These are phyloP conservation scores for Backusella circina DNA, from an alignment of 192 early-diverging fungal genomes.

Conservation along the genomic window DNA sequence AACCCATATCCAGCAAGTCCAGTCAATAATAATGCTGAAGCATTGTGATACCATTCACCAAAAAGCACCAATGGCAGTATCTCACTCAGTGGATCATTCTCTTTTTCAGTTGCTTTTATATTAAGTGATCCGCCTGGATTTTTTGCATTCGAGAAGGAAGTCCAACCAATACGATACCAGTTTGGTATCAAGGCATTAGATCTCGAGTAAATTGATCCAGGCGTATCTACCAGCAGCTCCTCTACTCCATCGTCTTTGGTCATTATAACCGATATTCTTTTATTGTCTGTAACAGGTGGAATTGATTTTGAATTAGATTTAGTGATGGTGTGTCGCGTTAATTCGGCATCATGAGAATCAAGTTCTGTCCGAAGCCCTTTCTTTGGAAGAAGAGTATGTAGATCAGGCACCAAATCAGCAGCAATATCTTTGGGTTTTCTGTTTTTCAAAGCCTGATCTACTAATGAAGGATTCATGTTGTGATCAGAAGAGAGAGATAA, in stretches of 20 bases:
- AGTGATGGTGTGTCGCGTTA: constrained; percentile 6
- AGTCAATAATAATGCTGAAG: constrained; percentile 19
- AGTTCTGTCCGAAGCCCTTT: constrained; percentile 26
- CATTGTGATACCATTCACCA: constrained; percentile 36
- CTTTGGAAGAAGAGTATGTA: neutral
- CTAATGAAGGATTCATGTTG: neutral
- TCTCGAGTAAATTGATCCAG: neutral
- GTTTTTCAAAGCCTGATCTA: neutral
- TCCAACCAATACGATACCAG: constrained; percentile 29
- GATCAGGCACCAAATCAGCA: constrained; percentile 22
- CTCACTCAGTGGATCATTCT: constrained; percentile 11
- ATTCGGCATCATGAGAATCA: constrained; percentile 13
- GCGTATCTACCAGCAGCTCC: neutral
- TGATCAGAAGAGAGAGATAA: neutral
- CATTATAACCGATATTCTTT: neutral
- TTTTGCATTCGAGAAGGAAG: neutral
- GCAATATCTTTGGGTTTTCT: constrained; percentile 5
- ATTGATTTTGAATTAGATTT: constrained; percentile 15
- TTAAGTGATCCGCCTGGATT: constrained; percentile 14
- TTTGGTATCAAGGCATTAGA: constrained; percentile 5
- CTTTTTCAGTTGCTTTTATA: constrained; percentile 6
- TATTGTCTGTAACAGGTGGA: neutral
- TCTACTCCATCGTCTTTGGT: neutral
- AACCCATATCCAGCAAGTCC: constrained; percentile 16
- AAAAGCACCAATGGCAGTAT: constrained; percentile 18